Evolutionary conservation across 108 stramenopile genomes (phyloP).

Genomic region (Aurantiochytrium sp.): DNA sequence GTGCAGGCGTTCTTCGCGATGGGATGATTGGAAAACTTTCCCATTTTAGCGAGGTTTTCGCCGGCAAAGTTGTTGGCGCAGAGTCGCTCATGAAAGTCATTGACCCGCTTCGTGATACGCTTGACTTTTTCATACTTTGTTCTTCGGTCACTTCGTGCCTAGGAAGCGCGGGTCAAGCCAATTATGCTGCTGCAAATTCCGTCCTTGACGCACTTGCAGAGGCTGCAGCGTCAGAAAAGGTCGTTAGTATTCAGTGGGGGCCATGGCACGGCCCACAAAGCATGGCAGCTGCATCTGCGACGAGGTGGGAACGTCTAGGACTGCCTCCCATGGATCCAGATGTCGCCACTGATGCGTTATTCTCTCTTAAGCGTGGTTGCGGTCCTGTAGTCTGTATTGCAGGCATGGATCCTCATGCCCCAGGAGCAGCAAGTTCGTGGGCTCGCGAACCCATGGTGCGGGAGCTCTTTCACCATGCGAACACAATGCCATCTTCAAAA

Average conservation of each 20-base stretch:
- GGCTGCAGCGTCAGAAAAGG: not conserved
- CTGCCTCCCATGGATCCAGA: not conserved
- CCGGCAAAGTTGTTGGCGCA: not conserved
- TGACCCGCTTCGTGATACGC: not conserved
- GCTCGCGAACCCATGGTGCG: not conserved
- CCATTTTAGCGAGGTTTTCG: not conserved
- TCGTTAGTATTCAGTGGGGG: not conserved
- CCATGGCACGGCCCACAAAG: not conserved
- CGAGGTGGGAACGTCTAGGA: not conserved
- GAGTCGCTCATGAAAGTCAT: not conserved
- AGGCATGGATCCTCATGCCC: not conserved
- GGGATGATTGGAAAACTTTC: not conserved
- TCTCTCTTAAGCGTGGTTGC: not conserved
- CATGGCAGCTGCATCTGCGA: not conserved
- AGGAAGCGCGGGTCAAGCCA: not conserved
- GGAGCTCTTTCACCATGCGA: not conserved
- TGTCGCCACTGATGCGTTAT: not conserved
- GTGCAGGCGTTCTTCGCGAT: not conserved
- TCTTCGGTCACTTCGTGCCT: not conserved
- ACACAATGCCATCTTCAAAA: too few species aligned
- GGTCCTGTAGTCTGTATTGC: not conserved
- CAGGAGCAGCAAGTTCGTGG: not conserved
- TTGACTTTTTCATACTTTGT: not conserved
- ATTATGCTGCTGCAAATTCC: not conserved
- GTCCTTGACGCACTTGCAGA: not conserved